Evolutionary conservation across 192 early-diverging fungal genomes (phyloP), one percentile per base, ranked within the genome.

Genomic region (Spizellomyces punctatus): DNA sequence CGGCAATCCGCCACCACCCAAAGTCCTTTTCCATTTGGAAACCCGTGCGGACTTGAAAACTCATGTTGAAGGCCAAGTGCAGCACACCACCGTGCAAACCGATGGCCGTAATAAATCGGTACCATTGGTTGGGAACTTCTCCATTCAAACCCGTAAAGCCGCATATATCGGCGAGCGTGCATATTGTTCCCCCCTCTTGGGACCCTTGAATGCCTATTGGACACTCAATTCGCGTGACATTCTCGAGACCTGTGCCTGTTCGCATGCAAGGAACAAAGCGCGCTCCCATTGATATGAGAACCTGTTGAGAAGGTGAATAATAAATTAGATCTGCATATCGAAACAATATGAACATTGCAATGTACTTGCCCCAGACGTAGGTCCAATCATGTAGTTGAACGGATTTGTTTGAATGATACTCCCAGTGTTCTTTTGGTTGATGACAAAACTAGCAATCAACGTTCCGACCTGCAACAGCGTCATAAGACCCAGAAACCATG

Each of bases 361-460:
- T 36, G 6, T 42, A 58, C 50, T 46, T 69, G 83, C 82, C 7
- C 82, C 82, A 5, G 83, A 47, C 5, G 79, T 66, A 8, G 93
- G 93, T 7, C 94, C 94, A 73, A 95, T 92, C 89, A 96, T 90
- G 67, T 83, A 85, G 67, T 95, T 95, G 67, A 91, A 85, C 0
- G 90, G 89, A 27, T 77, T 80, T 0, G 86, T 87, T 65, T 90
- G 74, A 45, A 95, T 91, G 21, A 87, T 41, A 10, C 50, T 64
- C 8, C 89, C 87, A 1, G 91, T 93, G 12, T 82, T 50, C 42
- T 86, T 65, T 10, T 83, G 64, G 69, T 91, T 92, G 36, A 85
- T 58, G 16, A 75, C 47, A 41, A 82, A 60, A 22, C 49, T 46
- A 42, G 56, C 67, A 22, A 79, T 71, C 16, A 84, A 60, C 27